A percentile compares a stretch with the other conserved stretches of the same genome.
These are phyloP conservation scores for Areca catechu DNA, from an alignment of 176 grass and related monocot genomes.

Conservation along the genomic window DNA sequence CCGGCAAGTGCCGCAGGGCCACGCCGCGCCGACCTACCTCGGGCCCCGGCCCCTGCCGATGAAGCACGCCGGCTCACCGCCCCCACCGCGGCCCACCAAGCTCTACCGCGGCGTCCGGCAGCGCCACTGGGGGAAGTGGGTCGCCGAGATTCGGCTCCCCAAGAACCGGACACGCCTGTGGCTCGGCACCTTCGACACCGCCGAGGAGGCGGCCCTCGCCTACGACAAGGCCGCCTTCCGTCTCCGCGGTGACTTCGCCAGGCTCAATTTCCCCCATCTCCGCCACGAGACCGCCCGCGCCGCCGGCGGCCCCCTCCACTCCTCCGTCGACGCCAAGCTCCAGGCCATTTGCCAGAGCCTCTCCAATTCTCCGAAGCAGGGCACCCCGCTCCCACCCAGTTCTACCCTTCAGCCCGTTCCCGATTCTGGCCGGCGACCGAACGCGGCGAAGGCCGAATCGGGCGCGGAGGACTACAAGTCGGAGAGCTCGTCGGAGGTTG, in stretches of 20 bases:
- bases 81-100: not conserved
- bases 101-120: conserved; percentile 21
- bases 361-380: not conserved
- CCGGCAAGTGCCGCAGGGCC: not conserved
- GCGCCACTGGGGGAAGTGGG: conserved; percentile 24
- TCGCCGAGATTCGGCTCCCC: conserved; percentile 15
- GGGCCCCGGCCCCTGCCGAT: conserved; percentile 13
- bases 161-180: conserved; percentile 22
- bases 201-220: conserved; percentile 20
- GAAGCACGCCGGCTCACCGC: conserved; percentile 1
- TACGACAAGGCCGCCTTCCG: conserved; percentile 18
- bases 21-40: not conserved
- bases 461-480: no score
- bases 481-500: no score
- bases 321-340: conserved; percentile 8
- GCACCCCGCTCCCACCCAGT: not conserved
- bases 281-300: not conserved
- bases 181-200: conserved; percentile 20
- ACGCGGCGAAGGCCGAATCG: no score
- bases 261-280: conserved; percentile 14
- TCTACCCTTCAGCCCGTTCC: not conserved
- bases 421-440: no score
- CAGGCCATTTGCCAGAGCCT: not conserved
- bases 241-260: conserved; percentile 9
- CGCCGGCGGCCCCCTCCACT: not conserved